Base-by-base conservation (phyloP, 2,329 filamentous ascomycete genomes). In the Stachybotrys echinatus region DNA sequence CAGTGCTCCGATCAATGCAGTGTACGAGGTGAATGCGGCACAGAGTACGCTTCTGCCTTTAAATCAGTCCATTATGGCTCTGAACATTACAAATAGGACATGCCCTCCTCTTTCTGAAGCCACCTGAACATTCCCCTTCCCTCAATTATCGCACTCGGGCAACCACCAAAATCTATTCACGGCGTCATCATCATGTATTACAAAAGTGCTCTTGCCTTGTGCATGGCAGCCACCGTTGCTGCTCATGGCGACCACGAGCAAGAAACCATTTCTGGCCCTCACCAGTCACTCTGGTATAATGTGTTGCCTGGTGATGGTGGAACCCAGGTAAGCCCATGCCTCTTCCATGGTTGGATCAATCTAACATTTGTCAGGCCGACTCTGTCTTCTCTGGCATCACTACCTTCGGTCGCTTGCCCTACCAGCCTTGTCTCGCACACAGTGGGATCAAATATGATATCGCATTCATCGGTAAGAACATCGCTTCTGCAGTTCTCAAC, bases 351-450 rank as follows among this genome's bases (percentile, higher is more conserved):
- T 19, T 20, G 3, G 21, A 43, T 14, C 12, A 4, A 8, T 1
- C 44, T 58, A 2, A 57, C 12, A 0, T 3, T 0, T 1, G 31
- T 1, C 1, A 92, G 86, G 89, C 89, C 52, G 89, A 95, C 66
- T 91, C 88, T 1, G 88, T 94, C 51, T 95, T 94, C 70, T 92
- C 88, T 1, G 89, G 89, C 23, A 94, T 95, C 61, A 88, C 87
- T 1, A 95, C 89, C 7, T 94, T 94, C 63, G 89, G 88, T 12
- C 84, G 88, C 47, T 72, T 94, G 40, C 83, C 85, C 6, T 94
- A 95, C 69, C 81, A 79, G 51, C 87, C 88, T 3, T 95, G 89
- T 64, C 74, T 95, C 4, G 74, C 80, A n/a, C 84, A 79, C 54
- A 76, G 82, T 39, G 77, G 83, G 22, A 83, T 86, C 56, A 81